Percentiles rank a stretch among this genome's conserved stretches.
phyloP scores from a whole-genome alignment of 495 filamentous ascomycete species.

The Neurospora discreta region DNA sequence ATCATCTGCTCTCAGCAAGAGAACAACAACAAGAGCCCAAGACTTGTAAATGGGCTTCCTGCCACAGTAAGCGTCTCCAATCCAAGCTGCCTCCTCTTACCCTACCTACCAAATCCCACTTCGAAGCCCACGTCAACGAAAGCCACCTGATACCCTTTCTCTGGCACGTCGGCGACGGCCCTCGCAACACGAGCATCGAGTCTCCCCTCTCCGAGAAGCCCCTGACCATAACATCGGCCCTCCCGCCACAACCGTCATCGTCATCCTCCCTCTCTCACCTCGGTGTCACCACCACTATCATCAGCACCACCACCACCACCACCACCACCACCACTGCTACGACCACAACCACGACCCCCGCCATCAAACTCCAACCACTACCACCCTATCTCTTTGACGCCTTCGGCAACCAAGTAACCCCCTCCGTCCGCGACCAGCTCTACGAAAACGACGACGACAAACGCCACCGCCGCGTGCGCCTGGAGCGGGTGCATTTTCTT shows the following conservation, averaged over 20 bases:
- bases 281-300: neutral
- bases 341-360: neutral
- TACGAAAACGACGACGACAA: constrained; percentile 28
- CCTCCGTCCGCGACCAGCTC: constrained; percentile 24
- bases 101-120: constrained; percentile 27
- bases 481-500: constrained; percentile 18
- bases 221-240: neutral
- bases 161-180: constrained; percentile 59
- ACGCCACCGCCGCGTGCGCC: constrained; percentile 18
- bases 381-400: constrained; percentile 32
- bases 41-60: constrained; percentile 2
- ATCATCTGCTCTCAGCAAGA: neutral
- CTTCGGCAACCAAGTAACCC: constrained; percentile 32
- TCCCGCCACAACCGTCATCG: neutral
- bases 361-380: constrained; percentile 12
- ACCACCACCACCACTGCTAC: neutral
- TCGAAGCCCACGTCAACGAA: constrained; percentile 49
- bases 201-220: neutral
- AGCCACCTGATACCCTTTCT: constrained; percentile 47
- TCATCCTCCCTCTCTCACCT: neutral
- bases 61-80: constrained; percentile 12
- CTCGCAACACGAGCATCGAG: constrained; percentile 19
- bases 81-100: neutral
- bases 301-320: neutral
- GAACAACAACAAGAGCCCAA: constrained; percentile 5